Conservation (phyloP, 352 stramenopile species). For the Phytophthora pini region DNA sequence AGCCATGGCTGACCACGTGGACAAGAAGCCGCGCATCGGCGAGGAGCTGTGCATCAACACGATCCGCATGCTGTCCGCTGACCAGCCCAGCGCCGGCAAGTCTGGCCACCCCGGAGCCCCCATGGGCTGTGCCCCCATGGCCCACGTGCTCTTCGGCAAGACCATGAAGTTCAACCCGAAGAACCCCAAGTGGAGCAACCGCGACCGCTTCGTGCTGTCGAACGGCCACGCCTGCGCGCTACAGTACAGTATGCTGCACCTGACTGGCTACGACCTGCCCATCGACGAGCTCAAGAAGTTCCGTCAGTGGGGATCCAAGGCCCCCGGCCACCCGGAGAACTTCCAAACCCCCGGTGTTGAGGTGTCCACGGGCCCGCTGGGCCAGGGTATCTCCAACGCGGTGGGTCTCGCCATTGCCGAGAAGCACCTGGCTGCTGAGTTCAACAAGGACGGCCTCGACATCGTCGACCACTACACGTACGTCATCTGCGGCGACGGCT, state of each 20-base stretch:
- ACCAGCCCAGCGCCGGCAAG: conserved; percentile 98
- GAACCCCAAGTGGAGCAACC: conserved; percentile 93
- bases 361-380: conserved; percentile 97
- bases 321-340: conserved; percentile 98
- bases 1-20: conserved; percentile 77
- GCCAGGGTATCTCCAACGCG: conserved; percentile 98
- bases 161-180: conserved; percentile 90
- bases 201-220: conserved; percentile 99
- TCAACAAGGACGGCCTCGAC: conserved; percentile 96
- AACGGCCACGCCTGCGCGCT: conserved; percentile 99
- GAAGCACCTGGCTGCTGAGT: conserved; percentile 97
- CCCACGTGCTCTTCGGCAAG: conserved; percentile 96
- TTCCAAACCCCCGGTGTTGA: conserved; percentile 95
- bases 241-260: conserved; percentile 99
- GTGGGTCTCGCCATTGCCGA: conserved; percentile 98
- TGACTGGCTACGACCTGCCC: conserved; percentile 95
- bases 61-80: conserved; percentile 96
- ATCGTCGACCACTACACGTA: conserved; percentile 99
- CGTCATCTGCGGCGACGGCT: conserved; percentile 99
- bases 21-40: conserved; percentile 83
- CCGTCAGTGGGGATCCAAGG: conserved; percentile 95
- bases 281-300: conserved; percentile 99
- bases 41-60: conserved; percentile 97
- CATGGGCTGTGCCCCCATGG: conserved; percentile 99
- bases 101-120: conserved; percentile 97